Percentiles rank a stretch among this genome's conserved stretches.
Evolutionary conservation across 2,329 filamentous ascomycete genomes (phyloP).

Genomic region (Apiospora saccharicola): DNA sequence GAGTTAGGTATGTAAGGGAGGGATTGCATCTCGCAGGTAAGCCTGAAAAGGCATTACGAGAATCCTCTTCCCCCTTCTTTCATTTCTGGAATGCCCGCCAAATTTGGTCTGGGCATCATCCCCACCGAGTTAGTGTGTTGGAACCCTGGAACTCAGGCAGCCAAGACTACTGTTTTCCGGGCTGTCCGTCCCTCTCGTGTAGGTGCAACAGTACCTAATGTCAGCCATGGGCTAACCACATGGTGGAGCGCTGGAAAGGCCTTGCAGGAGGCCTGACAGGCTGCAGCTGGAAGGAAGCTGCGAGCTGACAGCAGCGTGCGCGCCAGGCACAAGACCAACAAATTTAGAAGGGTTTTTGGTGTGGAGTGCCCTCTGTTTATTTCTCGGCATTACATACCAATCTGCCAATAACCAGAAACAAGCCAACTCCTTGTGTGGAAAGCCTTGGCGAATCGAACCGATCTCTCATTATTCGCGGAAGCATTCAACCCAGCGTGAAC

Average conservation of each 20-base stretch:
- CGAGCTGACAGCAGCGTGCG: background rate
- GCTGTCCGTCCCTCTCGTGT: background rate
- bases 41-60: background rate
- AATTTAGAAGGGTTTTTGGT: background rate
- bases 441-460: slow-evolving; percentile 6
- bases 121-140: background rate
- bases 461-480: background rate
- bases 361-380: slow-evolving; percentile 17
- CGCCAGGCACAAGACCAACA: background rate
- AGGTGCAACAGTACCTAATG: background rate
- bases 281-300: background rate
- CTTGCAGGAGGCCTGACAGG: background rate
- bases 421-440: background rate
- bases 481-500: background rate
- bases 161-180: background rate
- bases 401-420: background rate
- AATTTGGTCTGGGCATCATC: background rate
- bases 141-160: slow-evolving; percentile 1
- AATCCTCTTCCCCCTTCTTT: background rate
- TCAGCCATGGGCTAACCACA: background rate
- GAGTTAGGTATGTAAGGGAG: background rate
- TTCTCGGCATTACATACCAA: slow-evolving; percentile 5
- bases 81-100: background rate
- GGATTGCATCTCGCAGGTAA: background rate
- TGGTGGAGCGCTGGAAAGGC: background rate